Conservation (phyloP, 202 grass and related monocot genomes). For the Setaria italica region DNA sequence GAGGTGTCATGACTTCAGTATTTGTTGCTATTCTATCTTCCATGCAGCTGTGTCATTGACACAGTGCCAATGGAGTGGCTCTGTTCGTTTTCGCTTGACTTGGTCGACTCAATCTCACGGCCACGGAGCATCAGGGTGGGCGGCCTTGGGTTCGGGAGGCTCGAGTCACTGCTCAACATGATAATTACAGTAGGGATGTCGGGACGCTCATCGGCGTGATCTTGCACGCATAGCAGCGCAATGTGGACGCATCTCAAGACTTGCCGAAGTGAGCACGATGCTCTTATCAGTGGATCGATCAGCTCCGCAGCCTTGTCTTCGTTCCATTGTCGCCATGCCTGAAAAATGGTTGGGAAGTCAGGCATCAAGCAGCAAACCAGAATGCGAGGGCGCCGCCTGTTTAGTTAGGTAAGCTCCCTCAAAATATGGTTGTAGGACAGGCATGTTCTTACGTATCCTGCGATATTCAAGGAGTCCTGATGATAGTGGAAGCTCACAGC, state of each 20-base stretch:
- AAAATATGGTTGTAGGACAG: slow-evolving; percentile 9
- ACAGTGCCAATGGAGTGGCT: slow-evolving; percentile 53
- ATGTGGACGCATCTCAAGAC: slow-evolving; percentile 77
- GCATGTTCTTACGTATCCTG: slow-evolving; percentile 71
- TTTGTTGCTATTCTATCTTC: slow-evolving; percentile 49
- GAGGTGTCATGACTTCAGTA: slow-evolving; percentile 4
- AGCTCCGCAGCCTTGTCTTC: slow-evolving; percentile 72
- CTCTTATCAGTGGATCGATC: slow-evolving; percentile 68
- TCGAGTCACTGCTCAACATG: slow-evolving; percentile 65
- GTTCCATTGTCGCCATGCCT: slow-evolving; percentile 85
- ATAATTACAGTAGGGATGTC: slow-evolving; percentile 67
- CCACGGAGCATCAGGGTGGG: slow-evolving; percentile 70
- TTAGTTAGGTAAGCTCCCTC: background rate
- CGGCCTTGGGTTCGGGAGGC: slow-evolving; percentile 62
- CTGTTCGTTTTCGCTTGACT: slow-evolving; percentile 50
- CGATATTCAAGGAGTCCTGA: slow-evolving; percentile 66
- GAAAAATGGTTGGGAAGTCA: slow-evolving; percentile 30
- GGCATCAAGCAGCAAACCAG: background rate
- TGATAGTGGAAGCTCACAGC: slow-evolving; percentile 77
- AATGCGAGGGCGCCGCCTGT: background rate
- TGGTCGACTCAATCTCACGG: slow-evolving; percentile 50
- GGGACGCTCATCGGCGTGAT: slow-evolving; percentile 73
- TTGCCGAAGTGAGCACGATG: slow-evolving; percentile 49
- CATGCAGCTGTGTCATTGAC: slow-evolving; percentile 66
- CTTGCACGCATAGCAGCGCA: slow-evolving; percentile 83